phyloP scores from a whole-genome alignment of 805 yeast genomes.

The Saccharomycopsis sp. region DNA sequence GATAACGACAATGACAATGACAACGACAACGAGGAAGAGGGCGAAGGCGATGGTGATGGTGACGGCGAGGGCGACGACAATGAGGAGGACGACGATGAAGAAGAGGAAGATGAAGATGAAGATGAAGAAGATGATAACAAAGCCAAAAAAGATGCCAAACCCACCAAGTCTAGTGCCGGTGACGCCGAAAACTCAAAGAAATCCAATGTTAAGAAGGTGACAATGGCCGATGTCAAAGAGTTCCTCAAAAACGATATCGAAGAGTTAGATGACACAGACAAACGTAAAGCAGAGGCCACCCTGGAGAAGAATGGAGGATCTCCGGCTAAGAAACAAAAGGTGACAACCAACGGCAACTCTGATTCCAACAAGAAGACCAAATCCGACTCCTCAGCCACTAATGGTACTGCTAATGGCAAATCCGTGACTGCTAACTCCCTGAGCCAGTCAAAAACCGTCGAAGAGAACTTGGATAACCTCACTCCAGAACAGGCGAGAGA shows the following conservation, averaged over 20 bases:
- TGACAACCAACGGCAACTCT: slow-evolving; percentile 23
- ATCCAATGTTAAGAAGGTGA: slow-evolving; percentile 24
- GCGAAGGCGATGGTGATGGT: slow-evolving; percentile 31
- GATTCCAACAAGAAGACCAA: slow-evolving; percentile 30
- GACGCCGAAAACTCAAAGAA: slow-evolving; percentile 15
- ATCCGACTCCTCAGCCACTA: slow-evolving; percentile 22
- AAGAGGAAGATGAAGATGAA: slow-evolving; percentile 20
- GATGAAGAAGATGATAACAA: slow-evolving; percentile 25
- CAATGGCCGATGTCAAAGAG: slow-evolving; percentile 17
- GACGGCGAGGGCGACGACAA: slow-evolving; percentile 30
- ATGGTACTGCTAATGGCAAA: slow-evolving; percentile 21
- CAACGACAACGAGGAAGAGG: slow-evolving; percentile 27
- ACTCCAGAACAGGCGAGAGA: slow-evolving; percentile 26
- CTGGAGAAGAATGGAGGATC: slow-evolving; percentile 27
- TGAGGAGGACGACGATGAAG: slow-evolving; percentile 25
- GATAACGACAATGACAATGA: slow-evolving; percentile 20
- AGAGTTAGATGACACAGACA: slow-evolving; percentile 25
- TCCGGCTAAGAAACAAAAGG: slow-evolving; percentile 23
- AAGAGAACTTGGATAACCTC: slow-evolving; percentile 27
- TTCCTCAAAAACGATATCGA: slow-evolving; percentile 16
- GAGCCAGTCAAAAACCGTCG: slow-evolving; percentile 24
- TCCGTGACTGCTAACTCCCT: slow-evolving; percentile 20
- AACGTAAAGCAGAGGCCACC: slow-evolving; percentile 23
- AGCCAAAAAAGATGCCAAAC: slow-evolving; percentile 13
- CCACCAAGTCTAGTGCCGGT: slow-evolving; percentile 10